phyloP scores from a whole-genome alignment of 1,139 yeast genomes.

The Chernovozyma sophiae-reginae region DNA sequence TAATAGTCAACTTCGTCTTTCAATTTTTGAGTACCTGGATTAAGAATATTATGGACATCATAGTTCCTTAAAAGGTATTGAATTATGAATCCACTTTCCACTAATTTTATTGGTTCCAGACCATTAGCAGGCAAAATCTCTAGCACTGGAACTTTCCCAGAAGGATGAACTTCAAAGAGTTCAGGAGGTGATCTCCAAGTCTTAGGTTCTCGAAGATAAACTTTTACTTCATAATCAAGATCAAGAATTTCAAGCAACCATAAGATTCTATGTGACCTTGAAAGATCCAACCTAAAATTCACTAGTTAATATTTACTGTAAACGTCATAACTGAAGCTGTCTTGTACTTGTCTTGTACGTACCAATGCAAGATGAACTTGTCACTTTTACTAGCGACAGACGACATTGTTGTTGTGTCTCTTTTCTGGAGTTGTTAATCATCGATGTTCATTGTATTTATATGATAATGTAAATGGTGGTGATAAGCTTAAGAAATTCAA shows the following conservation, averaged over 20 bases:
- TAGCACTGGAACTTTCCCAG: slow-evolving; percentile 54
- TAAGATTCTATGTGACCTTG: slow-evolving; percentile 50
- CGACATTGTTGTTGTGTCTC: background rate
- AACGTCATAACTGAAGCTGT: too few species aligned
- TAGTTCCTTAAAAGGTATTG: slow-evolving; percentile 40
- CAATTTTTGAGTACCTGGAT: slow-evolving; percentile 28
- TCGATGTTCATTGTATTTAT: too few species aligned
- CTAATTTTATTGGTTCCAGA: slow-evolving; percentile 28
- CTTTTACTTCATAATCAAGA: slow-evolving; percentile 47
- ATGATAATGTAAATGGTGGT: too few species aligned
- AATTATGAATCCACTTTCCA: slow-evolving; percentile 47
- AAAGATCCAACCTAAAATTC: slow-evolving; percentile 40
- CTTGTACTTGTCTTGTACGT: too few species aligned
- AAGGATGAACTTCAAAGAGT: slow-evolving; percentile 49
- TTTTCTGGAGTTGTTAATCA: too few species aligned
- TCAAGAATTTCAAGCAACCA: slow-evolving; percentile 55
- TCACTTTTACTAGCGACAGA: slow-evolving; percentile 12
- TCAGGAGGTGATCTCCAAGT: slow-evolving; percentile 44
- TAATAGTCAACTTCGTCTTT: slow-evolving; percentile 44
- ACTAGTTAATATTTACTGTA: too few species aligned
- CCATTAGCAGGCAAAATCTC: slow-evolving; percentile 47
- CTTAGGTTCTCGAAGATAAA: slow-evolving; percentile 44
- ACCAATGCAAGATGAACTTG: slow-evolving; percentile 29
- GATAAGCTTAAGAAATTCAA: too few species aligned
- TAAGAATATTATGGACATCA: slow-evolving; percentile 33